phyloP scores from a whole-genome alignment of 1,284 basidiomycete genomes.

The Coniferiporia weirii region DNA sequence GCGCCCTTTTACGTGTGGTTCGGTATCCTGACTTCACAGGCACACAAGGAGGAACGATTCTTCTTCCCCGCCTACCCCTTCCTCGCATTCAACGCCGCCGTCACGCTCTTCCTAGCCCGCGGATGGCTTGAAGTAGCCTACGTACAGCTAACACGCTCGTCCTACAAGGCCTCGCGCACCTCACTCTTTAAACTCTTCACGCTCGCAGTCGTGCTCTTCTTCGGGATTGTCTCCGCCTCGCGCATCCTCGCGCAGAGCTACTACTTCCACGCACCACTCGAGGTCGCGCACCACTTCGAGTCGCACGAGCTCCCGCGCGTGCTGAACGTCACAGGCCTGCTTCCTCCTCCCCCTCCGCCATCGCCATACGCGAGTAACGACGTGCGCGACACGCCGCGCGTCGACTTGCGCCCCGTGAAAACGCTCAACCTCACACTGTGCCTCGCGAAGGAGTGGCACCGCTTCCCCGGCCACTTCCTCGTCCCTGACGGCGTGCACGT shows the following conservation, averaged over 20 bases:
- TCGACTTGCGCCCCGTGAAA: conserved; percentile 67
- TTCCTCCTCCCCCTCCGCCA: conserved; percentile 40
- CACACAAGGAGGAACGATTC: conserved; percentile 98
- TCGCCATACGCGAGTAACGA: conserved; percentile 29
- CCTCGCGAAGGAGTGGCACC: conserved; percentile 93
- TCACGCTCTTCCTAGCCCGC: conserved; percentile 74
- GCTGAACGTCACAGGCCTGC: conserved; percentile 65
- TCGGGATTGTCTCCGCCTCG: conserved; percentile 68
- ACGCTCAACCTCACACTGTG: conserved; percentile 81
- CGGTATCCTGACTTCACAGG: conserved; percentile 71
- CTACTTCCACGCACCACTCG: conserved; percentile 91
- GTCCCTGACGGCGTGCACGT: conserved; percentile 81
- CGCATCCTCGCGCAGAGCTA: conserved; percentile 78
- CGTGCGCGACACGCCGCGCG: conserved; percentile 50
- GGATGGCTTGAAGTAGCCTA: conserved; percentile 83
- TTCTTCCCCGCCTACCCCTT: conserved; percentile 94
- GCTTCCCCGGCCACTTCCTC: conserved; percentile 89
- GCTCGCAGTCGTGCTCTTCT: conserved; percentile 58
- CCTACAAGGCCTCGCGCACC: conserved; percentile 81
- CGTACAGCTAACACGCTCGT: conserved; percentile 71
- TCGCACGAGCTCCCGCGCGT: conserved; percentile 76
- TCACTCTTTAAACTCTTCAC: conserved; percentile 76
- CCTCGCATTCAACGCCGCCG: conserved; percentile 91
- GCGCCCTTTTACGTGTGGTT: conserved; percentile 90
- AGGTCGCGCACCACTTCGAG: conserved; percentile 71